Evolutionary conservation across 1,139 yeast species (phyloP), one percentile per base, ranked within the genome.

Genomic region (Fermentozyma sake): DNA sequence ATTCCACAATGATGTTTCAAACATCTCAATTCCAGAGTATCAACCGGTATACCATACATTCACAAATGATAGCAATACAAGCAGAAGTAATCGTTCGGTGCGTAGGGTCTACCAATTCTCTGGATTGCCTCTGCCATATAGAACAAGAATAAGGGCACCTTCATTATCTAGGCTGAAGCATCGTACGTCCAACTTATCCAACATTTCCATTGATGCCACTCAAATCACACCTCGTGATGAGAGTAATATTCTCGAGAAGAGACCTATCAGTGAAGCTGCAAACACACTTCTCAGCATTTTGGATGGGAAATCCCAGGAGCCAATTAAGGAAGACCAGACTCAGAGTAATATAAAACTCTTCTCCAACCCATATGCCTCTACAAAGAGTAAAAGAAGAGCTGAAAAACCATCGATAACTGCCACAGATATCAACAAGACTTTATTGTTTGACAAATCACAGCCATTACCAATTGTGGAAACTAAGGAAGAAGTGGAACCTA

Each of bases 51-150:
- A 65, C 32, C 67, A 60, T 30, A 50, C 55, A 12, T 14, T 26
- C 9, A 48, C 52, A 9, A 48, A 47, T 36, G 54, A 51, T 29
- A 51, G 55, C 10, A 44, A 41, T 35, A 46, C 56, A 29, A 41
- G 57, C 48, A 38, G 36, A 23, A 44, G 41, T 22, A 37, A 55
- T 25, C 60, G 66, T 2, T 56, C 71, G 9, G 61, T 65, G 18
- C 66, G 61, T 37, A 46, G 79, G 39, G 73, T 79, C 2, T 76
- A 77, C 36, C 79, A 75, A 39, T 79, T 77, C 42, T 68, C 81
- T 0, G 75, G 76, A 1, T 55, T 77, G 21, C 84, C 85, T 4
- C 73, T 83, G 0, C 85, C 85, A 3, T 78, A 76, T 46, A 61
- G 75, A 41, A 68, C 79, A 2, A 63, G 77, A 31, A 55, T 68